Evolutionary conservation across 768 basidiomycete species (phyloP).

Genomic region (Xerocomellus dryophilus): DNA sequence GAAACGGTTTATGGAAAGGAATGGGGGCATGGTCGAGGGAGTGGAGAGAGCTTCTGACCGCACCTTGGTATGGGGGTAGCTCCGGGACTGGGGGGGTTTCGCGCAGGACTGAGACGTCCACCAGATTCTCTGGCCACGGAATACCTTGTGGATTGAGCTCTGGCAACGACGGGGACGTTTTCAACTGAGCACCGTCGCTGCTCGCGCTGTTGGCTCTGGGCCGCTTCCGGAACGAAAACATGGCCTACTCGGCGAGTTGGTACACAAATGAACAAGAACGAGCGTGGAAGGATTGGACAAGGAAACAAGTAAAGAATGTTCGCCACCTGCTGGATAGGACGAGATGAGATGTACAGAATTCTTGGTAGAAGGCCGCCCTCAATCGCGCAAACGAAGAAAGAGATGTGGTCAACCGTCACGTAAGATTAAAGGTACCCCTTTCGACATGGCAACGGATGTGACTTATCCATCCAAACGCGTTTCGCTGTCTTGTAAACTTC

Average conservation of each 20-base stretch:
- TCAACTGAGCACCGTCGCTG: conserved; percentile 43
- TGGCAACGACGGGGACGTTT: conserved; percentile 78
- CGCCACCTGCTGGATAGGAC: conserved; percentile 14
- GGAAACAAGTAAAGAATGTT: conserved; percentile 26
- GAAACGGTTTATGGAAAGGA: conserved; percentile 83
- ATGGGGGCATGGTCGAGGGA: conserved; percentile 52
- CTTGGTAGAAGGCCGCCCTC: conserved; percentile 20
- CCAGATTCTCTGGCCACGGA: conserved; percentile 81
- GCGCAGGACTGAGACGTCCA: conserved; percentile 67
- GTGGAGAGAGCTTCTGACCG: conserved; percentile 65
- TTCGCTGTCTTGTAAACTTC: conserved; percentile 12
- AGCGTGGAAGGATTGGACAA: conserved; percentile 24
- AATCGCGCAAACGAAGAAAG: conserved; percentile 11
- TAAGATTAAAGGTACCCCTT: conserved; percentile 20
- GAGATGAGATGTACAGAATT: conserved; percentile 14
- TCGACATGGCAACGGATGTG: conserved; percentile 28
- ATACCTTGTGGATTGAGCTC: conserved; percentile 72
- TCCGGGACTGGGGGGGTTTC: conserved; percentile 34
- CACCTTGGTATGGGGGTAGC: conserved; percentile 55
- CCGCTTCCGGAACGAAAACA: conserved; percentile 76
- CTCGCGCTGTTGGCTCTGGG: conserved; percentile 46
- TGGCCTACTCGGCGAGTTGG: conserved; percentile 32
- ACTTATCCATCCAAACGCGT: neutral
- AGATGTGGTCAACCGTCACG: conserved; percentile 2
- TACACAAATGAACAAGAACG: conserved; percentile 24